Percentiles rank a stretch among this genome's conserved stretches.
Conservation (phyloP, 371 early-diverging fungal species). For the Choanephora cucurbitarum region DNA sequence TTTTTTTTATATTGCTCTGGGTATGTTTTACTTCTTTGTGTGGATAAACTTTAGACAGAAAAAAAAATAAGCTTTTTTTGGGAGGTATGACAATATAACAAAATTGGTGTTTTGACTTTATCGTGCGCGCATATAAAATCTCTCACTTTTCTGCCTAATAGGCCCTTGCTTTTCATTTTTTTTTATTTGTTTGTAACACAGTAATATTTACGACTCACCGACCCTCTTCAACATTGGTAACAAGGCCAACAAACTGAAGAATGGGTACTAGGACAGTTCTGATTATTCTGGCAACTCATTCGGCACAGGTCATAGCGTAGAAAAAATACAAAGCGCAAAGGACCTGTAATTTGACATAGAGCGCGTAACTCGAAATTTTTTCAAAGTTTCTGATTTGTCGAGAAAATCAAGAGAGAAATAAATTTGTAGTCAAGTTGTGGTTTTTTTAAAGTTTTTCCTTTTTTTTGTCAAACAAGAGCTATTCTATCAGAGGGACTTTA, state of each 20-base stretch:
- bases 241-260: conserved; percentile 12
- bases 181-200: too few relatives aligned
- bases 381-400: not conserved
- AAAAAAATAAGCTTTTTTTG: too few relatives aligned
- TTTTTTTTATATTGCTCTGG: too few relatives aligned
- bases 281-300: conserved; percentile 25
- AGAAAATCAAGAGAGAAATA: not conserved
- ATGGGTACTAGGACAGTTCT: conserved; percentile 27
- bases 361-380: conserved; percentile 21
- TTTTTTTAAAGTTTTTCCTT: not conserved
- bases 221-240: conserved; percentile 18
- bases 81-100: too few relatives aligned
- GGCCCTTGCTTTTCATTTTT: conserved; percentile 4
- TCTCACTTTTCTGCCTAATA: too few relatives aligned
- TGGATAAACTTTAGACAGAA: too few relatives aligned
- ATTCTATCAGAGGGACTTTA: too few relatives aligned
- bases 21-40: too few relatives aligned
- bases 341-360: conserved; percentile 33
- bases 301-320: conserved; percentile 24
- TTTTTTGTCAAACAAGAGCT: too few relatives aligned
- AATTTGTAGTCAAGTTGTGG: conserved; percentile 11
- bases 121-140: too few relatives aligned
- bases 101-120: too few relatives aligned
- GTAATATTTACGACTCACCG: conserved; percentile 28
- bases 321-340: conserved; percentile 6